Evolutionary conservation across 2,329 filamentous ascomycete species (phyloP), one percentile per base, ranked within the genome.

Genomic region (Talaromyces pinophilus): DNA sequence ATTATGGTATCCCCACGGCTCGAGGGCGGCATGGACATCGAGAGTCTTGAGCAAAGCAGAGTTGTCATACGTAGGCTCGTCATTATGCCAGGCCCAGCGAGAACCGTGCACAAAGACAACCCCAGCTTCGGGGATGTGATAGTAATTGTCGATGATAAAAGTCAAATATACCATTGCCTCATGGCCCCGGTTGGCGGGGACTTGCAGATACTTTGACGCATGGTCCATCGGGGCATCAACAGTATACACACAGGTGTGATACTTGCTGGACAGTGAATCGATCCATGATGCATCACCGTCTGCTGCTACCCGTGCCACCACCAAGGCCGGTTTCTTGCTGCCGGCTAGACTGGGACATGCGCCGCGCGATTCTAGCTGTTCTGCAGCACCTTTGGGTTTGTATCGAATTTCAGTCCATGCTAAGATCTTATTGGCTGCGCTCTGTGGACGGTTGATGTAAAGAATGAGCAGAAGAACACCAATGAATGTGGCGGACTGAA

Each of bases 111-210:
- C 74, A 57, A 83, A 83, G 0, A 82, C 79, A 0, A 74, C 76
- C 0, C 79, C 69, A 13, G 50, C 46, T 2, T 68, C 67, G 0
- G 81, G 80, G 13, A 83, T 72, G 3, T 74, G 22, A 2, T 71
- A 74, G 66, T 83, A 82, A 65, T 83, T 82, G 67, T 82, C 81
- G 62, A 83, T 82, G 0, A 83, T 66, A 67, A 81, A 83, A 1
- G 81, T 83, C 0, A 83, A 70, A 63, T 82, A 83, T 5, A 78
- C 74, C 78, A 82, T 82, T n/a, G 81, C 77, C 66, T 83, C 81
- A 67, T 82, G 80, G 28, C 79, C 81, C 22, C 79, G 71, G 70
- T 84, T 84, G 13, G 77, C 77, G 2, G 83, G 82, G 1, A 82
- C 77, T 63, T 66, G 65, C 22, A 66, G 46, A 38, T 59, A 66